Conservation (phyloP, 179 eudicot genomes). For the Silene noctiflora region DNA sequence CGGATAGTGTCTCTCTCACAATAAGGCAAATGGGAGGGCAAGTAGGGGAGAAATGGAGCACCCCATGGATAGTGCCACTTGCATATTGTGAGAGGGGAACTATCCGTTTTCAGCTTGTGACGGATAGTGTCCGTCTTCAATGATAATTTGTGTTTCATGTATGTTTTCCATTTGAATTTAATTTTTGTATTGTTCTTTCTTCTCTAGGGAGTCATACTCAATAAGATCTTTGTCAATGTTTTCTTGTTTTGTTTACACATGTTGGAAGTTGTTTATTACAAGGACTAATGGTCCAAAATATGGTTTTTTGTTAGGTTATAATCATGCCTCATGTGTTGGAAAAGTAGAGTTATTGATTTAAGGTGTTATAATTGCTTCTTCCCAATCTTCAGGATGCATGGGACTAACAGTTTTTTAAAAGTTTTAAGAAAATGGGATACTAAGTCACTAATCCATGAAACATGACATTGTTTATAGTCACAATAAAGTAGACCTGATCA, state of each 20-base stretch:
- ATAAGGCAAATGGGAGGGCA: too few species aligned
- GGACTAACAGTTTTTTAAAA: too few species aligned
- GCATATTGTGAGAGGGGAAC: too few species aligned
- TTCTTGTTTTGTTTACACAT: conserved; percentile 12
- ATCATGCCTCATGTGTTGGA: conserved; percentile 28
- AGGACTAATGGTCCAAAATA: conserved; percentile 32
- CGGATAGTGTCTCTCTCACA: too few species aligned
- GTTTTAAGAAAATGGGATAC: too few species aligned
- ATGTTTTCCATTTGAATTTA: neutral
- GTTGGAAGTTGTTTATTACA: conserved; percentile 11
- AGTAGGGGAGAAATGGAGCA: too few species aligned
- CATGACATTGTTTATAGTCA: neutral
- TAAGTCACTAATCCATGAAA: neutral
- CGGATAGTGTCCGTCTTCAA: too few species aligned
- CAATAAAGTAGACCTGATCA: too few species aligned
- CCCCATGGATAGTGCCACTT: too few species aligned
- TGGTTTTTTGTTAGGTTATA: conserved; percentile 28
- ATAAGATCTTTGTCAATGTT: conserved; percentile 23
- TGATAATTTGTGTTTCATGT: too few species aligned
- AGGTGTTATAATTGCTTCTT: conserved; percentile 19
- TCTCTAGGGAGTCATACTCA: conserved; percentile 6
- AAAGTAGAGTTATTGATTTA: conserved; percentile 18
- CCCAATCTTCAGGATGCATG: conserved; percentile 2
- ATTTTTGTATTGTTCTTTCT: neutral
- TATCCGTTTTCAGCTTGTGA: too few species aligned